A percentile compares a stretch with the other conserved stretches of the same genome.
Evolutionary conservation across 2,329 filamentous ascomycete species (phyloP).

Genomic region (Fusarium sp.): DNA sequence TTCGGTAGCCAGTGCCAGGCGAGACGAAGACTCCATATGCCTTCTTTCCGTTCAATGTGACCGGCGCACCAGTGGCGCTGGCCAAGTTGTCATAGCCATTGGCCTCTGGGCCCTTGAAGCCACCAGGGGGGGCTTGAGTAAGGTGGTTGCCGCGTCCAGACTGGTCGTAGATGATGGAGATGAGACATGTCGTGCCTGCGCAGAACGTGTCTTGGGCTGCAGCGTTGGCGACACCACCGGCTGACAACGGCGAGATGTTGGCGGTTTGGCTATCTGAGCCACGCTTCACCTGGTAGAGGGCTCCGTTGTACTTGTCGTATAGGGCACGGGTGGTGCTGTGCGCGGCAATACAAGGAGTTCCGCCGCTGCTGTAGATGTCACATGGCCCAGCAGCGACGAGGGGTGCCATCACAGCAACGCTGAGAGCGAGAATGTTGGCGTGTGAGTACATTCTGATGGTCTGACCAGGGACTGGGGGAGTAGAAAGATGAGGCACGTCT

Average conservation of each 20-base stretch:
- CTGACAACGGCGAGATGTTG: slow-evolving; percentile 50
- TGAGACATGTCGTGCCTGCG: slow-evolving; percentile 72
- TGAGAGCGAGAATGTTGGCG: background rate
- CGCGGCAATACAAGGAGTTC: slow-evolving; percentile 31
- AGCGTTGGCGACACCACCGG: slow-evolving; percentile 75
- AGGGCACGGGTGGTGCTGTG: slow-evolving; percentile 28
- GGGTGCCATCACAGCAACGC: slow-evolving; percentile 6
- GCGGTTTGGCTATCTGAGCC: slow-evolving; percentile 22
- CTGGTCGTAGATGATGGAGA: slow-evolving; percentile 77
- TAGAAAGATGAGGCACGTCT: background rate
- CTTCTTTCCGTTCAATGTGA: slow-evolving; percentile 32
- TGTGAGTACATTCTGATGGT: no score
- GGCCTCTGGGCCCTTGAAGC: slow-evolving; percentile 53
- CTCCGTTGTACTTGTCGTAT: slow-evolving; percentile 6
- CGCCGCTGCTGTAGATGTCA: slow-evolving; percentile 26
- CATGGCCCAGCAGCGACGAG: slow-evolving; percentile 28
- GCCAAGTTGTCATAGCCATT: slow-evolving; percentile 32
- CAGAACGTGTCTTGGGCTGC: slow-evolving; percentile 75
- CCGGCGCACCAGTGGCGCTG: slow-evolving; percentile 28
- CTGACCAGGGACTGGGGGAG: no score
- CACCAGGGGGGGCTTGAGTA: slow-evolving; percentile 70
- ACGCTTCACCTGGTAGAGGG: slow-evolving; percentile 33
- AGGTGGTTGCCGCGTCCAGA: slow-evolving; percentile 75
- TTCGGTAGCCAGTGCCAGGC: slow-evolving; percentile 27
- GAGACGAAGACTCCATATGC: slow-evolving; percentile 33